Conservation (phyloP, 1,284 basidiomycete species). For the Heterobasidion parviporum region DNA sequence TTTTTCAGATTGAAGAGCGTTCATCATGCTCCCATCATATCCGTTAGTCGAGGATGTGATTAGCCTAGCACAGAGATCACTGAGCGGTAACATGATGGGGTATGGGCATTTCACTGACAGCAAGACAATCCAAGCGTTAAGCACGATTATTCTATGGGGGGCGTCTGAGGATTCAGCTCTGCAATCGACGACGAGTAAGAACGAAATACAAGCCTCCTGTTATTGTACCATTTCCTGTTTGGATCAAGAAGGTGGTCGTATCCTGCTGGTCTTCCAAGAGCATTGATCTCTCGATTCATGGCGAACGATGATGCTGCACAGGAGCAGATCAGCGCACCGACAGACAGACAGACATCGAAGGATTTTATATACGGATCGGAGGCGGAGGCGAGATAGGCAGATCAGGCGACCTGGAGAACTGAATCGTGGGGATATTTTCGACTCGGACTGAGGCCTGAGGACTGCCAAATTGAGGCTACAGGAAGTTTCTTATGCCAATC, state of each 20-base stretch:
- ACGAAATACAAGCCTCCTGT: conserved; percentile 44
- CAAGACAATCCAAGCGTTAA: conserved; percentile 53
- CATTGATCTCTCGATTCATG: no score
- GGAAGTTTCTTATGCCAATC: no score
- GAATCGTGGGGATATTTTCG: no score
- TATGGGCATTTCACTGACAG: conserved; percentile 33
- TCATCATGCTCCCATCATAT: conserved; percentile 75
- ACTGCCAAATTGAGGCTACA: no score
- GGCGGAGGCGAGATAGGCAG: no score
- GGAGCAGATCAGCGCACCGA: no score
- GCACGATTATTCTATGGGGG: conserved; percentile 40
- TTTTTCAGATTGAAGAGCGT: conserved; percentile 57
- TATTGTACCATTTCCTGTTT: conserved; percentile 63
- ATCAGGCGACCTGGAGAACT: no score
- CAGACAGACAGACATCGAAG: no score
- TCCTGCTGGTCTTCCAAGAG: conserved; percentile 12
- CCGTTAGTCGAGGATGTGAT: conserved; percentile 73
- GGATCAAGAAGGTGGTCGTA: conserved; percentile 56
- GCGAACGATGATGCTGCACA: no score
- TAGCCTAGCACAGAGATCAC: conserved; percentile 29
- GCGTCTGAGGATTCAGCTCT: neutral
- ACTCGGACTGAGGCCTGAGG: no score
- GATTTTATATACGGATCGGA: no score
- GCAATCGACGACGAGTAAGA: neutral
- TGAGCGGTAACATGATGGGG: neutral